These are phyloP conservation scores for Septoria petroselini DNA, from an alignment of 2,329 filamentous ascomycete genomes.

Conservation along the genomic window DNA sequence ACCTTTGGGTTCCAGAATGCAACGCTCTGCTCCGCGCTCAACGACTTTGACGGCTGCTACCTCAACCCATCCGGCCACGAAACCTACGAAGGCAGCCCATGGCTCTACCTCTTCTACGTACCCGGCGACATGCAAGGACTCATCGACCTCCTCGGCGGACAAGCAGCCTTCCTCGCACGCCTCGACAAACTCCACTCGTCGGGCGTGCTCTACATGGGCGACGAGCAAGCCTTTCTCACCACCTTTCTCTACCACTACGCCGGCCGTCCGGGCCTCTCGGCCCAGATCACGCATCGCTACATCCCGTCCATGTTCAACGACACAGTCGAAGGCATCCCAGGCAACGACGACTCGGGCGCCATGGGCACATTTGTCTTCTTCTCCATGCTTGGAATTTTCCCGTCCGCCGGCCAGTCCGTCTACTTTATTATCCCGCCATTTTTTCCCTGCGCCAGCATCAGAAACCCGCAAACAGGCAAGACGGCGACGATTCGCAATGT, in stretches of 20 bases:
- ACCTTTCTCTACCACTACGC: slow-evolving; percentile 66
- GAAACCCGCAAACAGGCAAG: slow-evolving; percentile 54
- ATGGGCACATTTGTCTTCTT: slow-evolving; percentile 70
- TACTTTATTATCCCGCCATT: slow-evolving; percentile 52
- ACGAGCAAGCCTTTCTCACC: slow-evolving; percentile 35
- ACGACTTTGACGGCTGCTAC: slow-evolving; percentile 31
- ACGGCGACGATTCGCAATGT: slow-evolving; percentile 47
- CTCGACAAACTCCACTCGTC: slow-evolving; percentile 61
- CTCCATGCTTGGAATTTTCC: slow-evolving; percentile 67
- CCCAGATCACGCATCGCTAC: slow-evolving; percentile 57
- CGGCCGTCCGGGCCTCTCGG: slow-evolving; percentile 59
- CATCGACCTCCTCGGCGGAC: slow-evolving; percentile 21
- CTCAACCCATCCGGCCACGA: slow-evolving; percentile 37
- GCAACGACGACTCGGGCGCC: slow-evolving; percentile 68
- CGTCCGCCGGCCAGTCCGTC: slow-evolving; percentile 63
- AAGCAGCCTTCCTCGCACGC: slow-evolving; percentile 21
- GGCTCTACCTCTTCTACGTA: slow-evolving; percentile 27
- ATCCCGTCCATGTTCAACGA: slow-evolving; percentile 60
- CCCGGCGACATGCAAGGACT: slow-evolving; percentile 26
- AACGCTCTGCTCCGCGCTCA: slow-evolving; percentile 23
- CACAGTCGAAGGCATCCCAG: slow-evolving; percentile 58
- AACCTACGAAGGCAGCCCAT: slow-evolving; percentile 25
- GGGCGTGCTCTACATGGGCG: slow-evolving; percentile 36
- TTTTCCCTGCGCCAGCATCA: slow-evolving; percentile 59
- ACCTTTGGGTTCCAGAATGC: slow-evolving; percentile 26